Evolutionary conservation across 345 rosid species (phyloP), one percentile per base, ranked within the genome.

Genomic region (Rhizophora mangle): DNA sequence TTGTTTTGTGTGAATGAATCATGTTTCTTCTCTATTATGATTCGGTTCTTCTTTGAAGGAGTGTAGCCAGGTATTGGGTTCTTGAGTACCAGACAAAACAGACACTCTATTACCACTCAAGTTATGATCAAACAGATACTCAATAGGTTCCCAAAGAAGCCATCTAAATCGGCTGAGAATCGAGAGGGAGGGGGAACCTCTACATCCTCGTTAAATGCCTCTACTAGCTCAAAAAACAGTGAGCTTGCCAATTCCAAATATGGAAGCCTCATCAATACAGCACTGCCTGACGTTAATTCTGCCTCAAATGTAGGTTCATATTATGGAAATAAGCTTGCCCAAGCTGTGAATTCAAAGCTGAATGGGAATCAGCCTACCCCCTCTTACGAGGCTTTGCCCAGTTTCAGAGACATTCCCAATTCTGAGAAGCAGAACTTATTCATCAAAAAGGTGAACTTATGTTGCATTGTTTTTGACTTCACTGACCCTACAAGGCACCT

Each of bases 121-220:
- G 82, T 72, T 57, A 86, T 84, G 91, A 79, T 87, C 72, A 84
- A 83, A 47, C 83, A 87, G 72, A 79, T 87, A 74, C 78, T 87
- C 34, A 87, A 81, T 73, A 85, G 82, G 87, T 81, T 84, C 70
- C 91, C 91, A 2, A 65, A 76, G 81, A 87, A 87, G 75, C 82
- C 87, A 20, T 82, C 88, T 11, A 87, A 85, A 73, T 85, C 90
- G 1, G 69, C 74, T 8, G 88, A 84, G 58, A 72, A 37, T 70
- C 83, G 85, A 22, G 88, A 87, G 61, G 88, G 84, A 22, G 84
- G 83, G 64, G 85, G 78, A 66, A 60, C 80, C 60, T 76, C 82
- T 32, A 78, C 81, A 8, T 75, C 84, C 59, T 77, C 83, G 15
- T 75, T 78, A 8, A 74, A 74, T 75, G 58, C 80, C 71, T 75